Percentiles rank a stretch among this genome's conserved stretches.
phyloP scores from a whole-genome alignment of 2,329 filamentous ascomycete species.

The Botryosphaeria dothidea region DNA sequence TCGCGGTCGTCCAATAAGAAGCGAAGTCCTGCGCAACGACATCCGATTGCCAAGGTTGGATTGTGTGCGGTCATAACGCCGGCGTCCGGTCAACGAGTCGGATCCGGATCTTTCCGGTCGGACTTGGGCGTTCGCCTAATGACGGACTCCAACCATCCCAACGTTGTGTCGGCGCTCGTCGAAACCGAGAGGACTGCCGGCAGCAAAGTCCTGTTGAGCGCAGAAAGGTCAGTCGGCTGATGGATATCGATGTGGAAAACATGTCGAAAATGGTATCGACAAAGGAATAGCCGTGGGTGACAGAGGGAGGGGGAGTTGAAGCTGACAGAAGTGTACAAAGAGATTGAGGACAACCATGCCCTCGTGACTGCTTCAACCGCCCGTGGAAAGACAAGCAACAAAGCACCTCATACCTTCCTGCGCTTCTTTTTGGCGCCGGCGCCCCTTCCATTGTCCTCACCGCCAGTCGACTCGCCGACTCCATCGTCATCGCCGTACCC shows the following conservation, averaged over 20 bases:
- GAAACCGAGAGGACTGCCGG: slow-evolving; percentile 20
- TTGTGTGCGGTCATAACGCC: background rate
- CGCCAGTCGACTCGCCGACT: slow-evolving; percentile 67
- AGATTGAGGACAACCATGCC: no score
- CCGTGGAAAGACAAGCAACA: background rate
- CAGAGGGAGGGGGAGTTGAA: no score
- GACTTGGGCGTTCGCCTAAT: background rate
- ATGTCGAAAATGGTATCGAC: slow-evolving; percentile 1
- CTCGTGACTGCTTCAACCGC: no score
- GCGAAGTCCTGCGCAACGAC: background rate
- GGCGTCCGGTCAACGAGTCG: background rate
- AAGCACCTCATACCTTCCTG: slow-evolving; percentile 28
- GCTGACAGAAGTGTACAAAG: background rate
- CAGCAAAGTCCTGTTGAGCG: slow-evolving; percentile 19
- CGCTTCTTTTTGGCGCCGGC: slow-evolving; percentile 31
- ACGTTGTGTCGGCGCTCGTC: slow-evolving; percentile 20
- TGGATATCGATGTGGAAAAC: background rate
- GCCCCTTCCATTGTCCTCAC: slow-evolving; percentile 59
- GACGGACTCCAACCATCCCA: slow-evolving; percentile 18
- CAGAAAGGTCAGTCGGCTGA: slow-evolving; percentile 12
- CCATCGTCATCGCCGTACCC: slow-evolving; percentile 68
- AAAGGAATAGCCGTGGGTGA: background rate
- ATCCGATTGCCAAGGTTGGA: no score
- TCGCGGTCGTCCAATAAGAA: background rate
- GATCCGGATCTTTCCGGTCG: background rate